Conservation (phyloP, 148 eudicot genomes). For the Amaranthus palmeri region DNA sequence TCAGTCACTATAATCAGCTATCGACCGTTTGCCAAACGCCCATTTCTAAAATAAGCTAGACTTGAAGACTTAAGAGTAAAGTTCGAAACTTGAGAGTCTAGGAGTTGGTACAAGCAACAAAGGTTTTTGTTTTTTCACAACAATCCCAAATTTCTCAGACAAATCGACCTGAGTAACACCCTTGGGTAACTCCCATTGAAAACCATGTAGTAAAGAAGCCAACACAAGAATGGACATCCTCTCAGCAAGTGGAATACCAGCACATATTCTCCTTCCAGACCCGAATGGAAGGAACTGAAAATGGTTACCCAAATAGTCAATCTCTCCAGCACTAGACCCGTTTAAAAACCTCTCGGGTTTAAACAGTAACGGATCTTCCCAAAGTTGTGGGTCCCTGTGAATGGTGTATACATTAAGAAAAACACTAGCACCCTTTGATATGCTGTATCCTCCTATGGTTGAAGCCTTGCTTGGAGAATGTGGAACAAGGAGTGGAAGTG, state of each 20-base stretch:
- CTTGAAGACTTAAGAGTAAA: constrained; percentile 1
- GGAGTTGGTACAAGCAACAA: constrained; percentile 27
- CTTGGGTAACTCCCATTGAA: constrained; percentile 32
- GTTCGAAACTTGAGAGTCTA: constrained; percentile 17
- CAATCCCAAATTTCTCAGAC: constrained; percentile 33
- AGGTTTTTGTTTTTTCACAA: constrained; percentile 30
- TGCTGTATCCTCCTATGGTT: constrained; percentile 29
- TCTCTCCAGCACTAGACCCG: constrained; percentile 7
- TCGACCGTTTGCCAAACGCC: too few relatives aligned
- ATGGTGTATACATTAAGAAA: constrained; percentile 28
- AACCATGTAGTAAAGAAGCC: constrained; percentile 38
- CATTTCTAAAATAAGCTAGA: too few relatives aligned
- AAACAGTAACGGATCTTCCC: constrained; percentile 30
- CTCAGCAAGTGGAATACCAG: constrained; percentile 36
- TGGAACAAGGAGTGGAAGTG: constrained; percentile 28
- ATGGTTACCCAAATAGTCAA: constrained; percentile 28
- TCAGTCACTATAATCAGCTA: too few relatives aligned
- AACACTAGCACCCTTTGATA: constrained; percentile 28
- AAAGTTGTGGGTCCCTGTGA: constrained; percentile 31
- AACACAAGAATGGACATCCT: constrained; percentile 26
- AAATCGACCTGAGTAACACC: constrained; percentile 30
- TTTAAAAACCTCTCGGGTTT: constrained; percentile 35
- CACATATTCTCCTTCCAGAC: constrained; percentile 45
- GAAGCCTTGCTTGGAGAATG: constrained; percentile 20
- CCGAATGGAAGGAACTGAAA: constrained; percentile 42